These are phyloP conservation scores for Colletotrichum phormii DNA, from an alignment of 2,329 filamentous ascomycete species.

Conservation along the genomic window DNA sequence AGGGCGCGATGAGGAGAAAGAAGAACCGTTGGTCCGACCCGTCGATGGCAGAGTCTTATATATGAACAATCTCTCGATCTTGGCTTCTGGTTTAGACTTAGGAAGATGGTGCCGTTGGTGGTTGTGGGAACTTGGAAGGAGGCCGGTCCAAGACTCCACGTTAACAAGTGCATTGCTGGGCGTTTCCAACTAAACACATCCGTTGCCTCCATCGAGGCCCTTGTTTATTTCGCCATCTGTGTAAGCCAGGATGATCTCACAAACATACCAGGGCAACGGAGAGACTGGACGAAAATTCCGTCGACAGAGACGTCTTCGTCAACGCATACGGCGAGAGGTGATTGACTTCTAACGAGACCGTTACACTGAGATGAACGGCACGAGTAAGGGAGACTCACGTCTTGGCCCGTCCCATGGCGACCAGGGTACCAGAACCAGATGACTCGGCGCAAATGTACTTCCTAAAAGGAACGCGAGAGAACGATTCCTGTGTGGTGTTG, in stretches of 20 bases:
- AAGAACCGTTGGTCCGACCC: neutral
- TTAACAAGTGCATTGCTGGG: neutral
- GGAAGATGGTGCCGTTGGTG: neutral
- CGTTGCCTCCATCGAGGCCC: neutral
- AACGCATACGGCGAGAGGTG: neutral
- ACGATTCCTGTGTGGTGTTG: neutral
- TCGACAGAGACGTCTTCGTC: neutral
- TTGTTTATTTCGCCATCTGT: conserved; percentile 18
- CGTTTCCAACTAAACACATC: neutral
- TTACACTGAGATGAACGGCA: conserved; percentile 6
- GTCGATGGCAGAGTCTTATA: conserved; percentile 13
- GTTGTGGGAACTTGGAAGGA: neutral
- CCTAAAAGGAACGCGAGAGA: neutral
- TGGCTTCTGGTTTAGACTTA: neutral
- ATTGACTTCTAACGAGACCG: conserved; percentile 1
- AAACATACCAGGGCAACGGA: neutral
- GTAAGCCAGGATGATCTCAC: neutral
- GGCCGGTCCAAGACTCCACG: neutral
- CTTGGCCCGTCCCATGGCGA: neutral
- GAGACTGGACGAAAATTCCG: neutral
- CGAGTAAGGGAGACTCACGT: conserved; percentile 7
- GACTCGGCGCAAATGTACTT: conserved; percentile 1
- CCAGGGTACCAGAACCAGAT: conserved; percentile 1
- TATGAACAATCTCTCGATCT: neutral
- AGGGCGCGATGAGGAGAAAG: neutral